These are phyloP conservation scores for Penicillium riverlandense DNA, from an alignment of 495 filamentous ascomycete genomes.

Conservation along the genomic window DNA sequence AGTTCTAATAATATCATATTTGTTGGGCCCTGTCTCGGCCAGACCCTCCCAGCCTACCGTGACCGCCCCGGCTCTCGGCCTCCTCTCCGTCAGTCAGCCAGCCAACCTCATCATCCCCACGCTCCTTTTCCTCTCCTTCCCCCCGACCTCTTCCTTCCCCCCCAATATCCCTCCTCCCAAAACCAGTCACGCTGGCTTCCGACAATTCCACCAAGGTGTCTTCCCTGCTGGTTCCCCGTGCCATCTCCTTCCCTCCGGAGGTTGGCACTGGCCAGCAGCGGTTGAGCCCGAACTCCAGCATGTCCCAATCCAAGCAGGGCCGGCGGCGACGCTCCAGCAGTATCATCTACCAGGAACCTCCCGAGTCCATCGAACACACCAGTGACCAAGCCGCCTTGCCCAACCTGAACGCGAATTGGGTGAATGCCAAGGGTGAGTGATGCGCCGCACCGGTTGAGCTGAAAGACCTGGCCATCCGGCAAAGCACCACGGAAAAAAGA, in stretches of 20 bases:
- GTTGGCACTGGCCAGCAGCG: slow-evolving; percentile 55
- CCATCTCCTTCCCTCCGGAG: slow-evolving; percentile 73
- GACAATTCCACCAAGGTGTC: slow-evolving; percentile 79
- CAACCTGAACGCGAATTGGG: slow-evolving; percentile 97
- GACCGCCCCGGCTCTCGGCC: slow-evolving; percentile 7
- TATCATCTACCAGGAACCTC: slow-evolving; percentile 90
- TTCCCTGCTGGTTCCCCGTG: slow-evolving; percentile 69
- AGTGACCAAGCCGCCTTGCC: slow-evolving; percentile 92
- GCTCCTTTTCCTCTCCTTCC: slow-evolving; percentile 16
- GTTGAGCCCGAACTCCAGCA: slow-evolving; percentile 38
- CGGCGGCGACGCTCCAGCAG: slow-evolving; percentile 89
- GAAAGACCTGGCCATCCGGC: not conserved
- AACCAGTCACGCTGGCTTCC: slow-evolving; percentile 20
- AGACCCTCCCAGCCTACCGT: slow-evolving; percentile 11
- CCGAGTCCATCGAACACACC: slow-evolving; percentile 88
- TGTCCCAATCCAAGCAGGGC: slow-evolving; percentile 53
- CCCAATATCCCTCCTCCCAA: slow-evolving; percentile 1
- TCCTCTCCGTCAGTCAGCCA: slow-evolving; percentile 9
- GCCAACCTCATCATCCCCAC: slow-evolving; percentile 21
- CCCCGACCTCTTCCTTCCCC: slow-evolving; percentile 4
- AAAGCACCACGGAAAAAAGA: not conserved
- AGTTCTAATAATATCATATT: too few species aligned
- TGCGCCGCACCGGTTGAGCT: not conserved
- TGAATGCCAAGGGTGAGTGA: slow-evolving; percentile 89
- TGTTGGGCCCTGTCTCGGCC: too few species aligned